Percentiles rank a stretch among this genome's conserved stretches.
These are phyloP conservation scores for Mucuna pruriens DNA, from an alignment of 306 rosid species.

Conservation along the genomic window DNA sequence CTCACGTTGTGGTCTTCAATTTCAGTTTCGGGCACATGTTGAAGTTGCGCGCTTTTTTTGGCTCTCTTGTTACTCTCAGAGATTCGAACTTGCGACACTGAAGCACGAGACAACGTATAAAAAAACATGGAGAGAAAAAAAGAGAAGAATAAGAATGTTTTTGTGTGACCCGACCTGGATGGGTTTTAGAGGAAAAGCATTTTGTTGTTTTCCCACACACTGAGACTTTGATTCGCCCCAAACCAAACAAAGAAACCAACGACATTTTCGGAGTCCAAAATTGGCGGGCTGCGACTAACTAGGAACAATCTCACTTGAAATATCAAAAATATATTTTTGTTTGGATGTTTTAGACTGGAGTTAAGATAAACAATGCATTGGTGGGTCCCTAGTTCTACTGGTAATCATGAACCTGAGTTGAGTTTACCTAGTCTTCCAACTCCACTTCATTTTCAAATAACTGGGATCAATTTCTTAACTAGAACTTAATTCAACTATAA, in stretches of 20 bases:
- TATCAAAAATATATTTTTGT: too few relatives aligned
- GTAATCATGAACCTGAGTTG: too few relatives aligned
- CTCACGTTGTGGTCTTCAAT: constrained; percentile 46
- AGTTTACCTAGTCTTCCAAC: too few relatives aligned
- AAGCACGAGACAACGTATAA: constrained; percentile 34
- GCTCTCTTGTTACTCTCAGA: constrained; percentile 51
- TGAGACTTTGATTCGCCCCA: not conserved
- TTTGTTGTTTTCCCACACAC: not conserved
- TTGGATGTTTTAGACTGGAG: too few relatives aligned
- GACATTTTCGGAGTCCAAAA: not conserved
- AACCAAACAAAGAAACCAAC: not conserved
- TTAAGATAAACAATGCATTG: too few relatives aligned
- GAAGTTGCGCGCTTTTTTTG: constrained; percentile 39
- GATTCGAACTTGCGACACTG: constrained; percentile 52
- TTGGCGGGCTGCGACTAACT: too few relatives aligned
- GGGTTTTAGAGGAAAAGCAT: not conserved
- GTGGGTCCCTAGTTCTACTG: too few relatives aligned
- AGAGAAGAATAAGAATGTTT: not conserved
- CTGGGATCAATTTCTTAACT: too few relatives aligned
- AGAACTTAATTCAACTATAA: too few relatives aligned
- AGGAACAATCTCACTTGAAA: too few relatives aligned
- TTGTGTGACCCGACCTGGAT: not conserved
- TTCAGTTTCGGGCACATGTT: constrained; percentile 20
- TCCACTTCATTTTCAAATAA: too few relatives aligned
- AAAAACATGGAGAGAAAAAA: not conserved